phyloP scores from a whole-genome alignment of 257 asterid species.

The Jasminum sambac region DNA sequence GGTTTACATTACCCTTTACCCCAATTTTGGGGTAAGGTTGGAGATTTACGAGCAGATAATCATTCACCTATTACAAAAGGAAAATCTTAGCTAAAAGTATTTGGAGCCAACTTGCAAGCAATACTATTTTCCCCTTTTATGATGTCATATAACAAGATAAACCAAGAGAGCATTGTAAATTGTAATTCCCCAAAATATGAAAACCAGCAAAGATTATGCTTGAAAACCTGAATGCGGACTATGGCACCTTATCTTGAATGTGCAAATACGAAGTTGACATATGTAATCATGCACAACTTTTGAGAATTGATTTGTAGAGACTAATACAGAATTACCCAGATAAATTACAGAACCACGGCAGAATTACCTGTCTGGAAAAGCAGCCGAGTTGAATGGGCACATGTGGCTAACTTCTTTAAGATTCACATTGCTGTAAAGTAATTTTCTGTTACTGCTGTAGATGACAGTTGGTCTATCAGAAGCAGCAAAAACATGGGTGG shows the following conservation, averaged over 20 bases:
- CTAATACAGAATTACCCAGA: slow-evolving; percentile 10
- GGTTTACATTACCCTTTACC: too few species aligned
- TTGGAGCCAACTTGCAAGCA: background rate
- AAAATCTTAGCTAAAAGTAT: background rate
- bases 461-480: slow-evolving; percentile 96
- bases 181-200: slow-evolving; percentile 6
- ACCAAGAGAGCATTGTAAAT: background rate
- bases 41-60: background rate
- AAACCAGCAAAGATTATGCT: background rate
- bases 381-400: slow-evolving; percentile 99
- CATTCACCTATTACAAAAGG: background rate
- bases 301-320: background rate
- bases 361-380: slow-evolving; percentile 93
- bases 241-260: background rate
- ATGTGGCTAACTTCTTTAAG: slow-evolving; percentile 91
- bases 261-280: background rate
- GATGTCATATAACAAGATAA: background rate
- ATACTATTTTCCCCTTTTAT: background rate
- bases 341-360: slow-evolving; percentile 18
- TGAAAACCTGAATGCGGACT: background rate
- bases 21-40: too few species aligned
- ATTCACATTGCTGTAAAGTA: slow-evolving; percentile 94
- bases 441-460: slow-evolving; percentile 96
- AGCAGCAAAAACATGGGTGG: slow-evolving; percentile 97
- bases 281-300: background rate